These are phyloP conservation scores for Xylaria longipes DNA, from an alignment of 495 filamentous ascomycete genomes.

Conservation along the genomic window DNA sequence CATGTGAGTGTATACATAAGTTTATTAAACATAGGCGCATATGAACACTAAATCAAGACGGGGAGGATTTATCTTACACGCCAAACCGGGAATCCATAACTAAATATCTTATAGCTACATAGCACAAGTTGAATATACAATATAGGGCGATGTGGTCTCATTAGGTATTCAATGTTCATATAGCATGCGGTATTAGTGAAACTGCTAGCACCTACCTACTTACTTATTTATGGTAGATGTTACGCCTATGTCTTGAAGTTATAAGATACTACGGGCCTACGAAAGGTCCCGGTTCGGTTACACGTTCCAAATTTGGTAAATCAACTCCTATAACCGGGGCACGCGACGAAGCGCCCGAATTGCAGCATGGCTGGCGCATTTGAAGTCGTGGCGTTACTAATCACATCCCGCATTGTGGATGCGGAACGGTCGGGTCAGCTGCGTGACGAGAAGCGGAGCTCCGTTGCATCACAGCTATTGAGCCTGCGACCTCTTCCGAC, in stretches of 20 bases:
- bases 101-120: background rate
- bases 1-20: background rate
- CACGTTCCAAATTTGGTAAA: background rate
- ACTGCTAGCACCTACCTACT: too few species aligned
- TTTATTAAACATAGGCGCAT: background rate
- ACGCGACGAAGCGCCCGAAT: background rate
- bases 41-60: background rate
- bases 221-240: background rate
- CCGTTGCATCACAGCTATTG: slow-evolving; percentile 11
- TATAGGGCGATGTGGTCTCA: background rate
- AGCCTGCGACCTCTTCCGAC: slow-evolving; percentile 11
- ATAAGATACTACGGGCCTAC: background rate
- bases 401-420: slow-evolving; percentile 13
- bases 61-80: background rate
- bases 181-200: background rate
- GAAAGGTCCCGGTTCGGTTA: background rate
- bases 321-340: background rate
- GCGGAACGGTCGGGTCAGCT: slow-evolving; percentile 21
- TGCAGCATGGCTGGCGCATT: background rate
- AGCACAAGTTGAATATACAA: background rate
- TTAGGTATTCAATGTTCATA: background rate
- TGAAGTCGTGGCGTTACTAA: slow-evolving; percentile 12
- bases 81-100: background rate
- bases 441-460: slow-evolving; percentile 21
- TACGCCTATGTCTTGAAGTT: background rate